Percentiles rank a stretch among this genome's conserved stretches.
Conservation (phyloP, 2,329 filamentous ascomycete genomes). For the Arthrobotrys musiformis region DNA sequence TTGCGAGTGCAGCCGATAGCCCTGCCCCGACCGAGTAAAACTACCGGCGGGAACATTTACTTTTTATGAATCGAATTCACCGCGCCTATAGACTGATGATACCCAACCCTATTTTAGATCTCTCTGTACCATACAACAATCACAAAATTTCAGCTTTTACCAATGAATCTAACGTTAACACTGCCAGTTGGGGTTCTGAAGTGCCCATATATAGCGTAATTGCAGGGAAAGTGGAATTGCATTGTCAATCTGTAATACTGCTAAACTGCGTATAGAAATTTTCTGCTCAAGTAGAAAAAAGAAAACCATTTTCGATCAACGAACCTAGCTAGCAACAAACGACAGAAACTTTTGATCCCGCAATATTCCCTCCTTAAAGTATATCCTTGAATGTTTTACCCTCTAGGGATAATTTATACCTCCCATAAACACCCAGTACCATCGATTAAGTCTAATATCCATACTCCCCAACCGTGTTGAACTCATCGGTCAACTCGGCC, state of each 20-base stretch:
- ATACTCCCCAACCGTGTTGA: conserved; percentile 10
- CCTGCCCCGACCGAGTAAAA: conserved; percentile 65
- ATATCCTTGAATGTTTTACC: no score
- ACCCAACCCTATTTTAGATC: background rate
- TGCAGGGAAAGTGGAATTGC: background rate
- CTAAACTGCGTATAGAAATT: no score
- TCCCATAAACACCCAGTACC: no score
- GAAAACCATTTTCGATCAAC: no score
- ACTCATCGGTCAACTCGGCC: conserved; percentile 8
- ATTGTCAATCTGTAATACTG: background rate
- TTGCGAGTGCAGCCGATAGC: conserved; percentile 71
- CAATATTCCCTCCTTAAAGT: no score
- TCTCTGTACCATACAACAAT: background rate
- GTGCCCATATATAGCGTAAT: no score
- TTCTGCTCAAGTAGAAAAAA: no score
- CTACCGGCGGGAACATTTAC: background rate
- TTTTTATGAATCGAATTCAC: background rate
- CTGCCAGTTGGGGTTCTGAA: background rate
- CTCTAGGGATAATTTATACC: no score
- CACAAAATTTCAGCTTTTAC: background rate
- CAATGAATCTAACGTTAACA: background rate
- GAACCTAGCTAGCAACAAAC: no score
- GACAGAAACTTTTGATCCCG: no score
- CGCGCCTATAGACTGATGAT: background rate
- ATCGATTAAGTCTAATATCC: background rate